A percentile compares a stretch with the other conserved stretches of the same genome.
These are phyloP conservation scores for Venturiaceae sp. DNA, from an alignment of 2,329 filamentous ascomycete genomes.

Conservation along the genomic window DNA sequence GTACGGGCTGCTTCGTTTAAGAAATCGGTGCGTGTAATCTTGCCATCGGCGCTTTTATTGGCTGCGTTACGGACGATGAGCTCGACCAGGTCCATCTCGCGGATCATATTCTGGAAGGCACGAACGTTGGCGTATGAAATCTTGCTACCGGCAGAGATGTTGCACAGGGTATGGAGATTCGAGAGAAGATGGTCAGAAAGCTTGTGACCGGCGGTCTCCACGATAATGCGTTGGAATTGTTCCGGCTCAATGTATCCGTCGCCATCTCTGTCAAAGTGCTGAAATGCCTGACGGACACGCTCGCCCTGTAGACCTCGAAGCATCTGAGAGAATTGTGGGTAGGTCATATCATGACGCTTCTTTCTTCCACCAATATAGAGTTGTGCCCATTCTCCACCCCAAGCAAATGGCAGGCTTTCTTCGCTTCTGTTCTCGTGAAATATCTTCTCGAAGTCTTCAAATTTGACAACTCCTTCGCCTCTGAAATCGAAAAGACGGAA, in stretches of 20 bases:
- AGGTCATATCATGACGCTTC: conserved; percentile 83
- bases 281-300: conserved; percentile 90
- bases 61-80: conserved; percentile 83
- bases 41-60: conserved; percentile 73
- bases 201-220: conserved; percentile 89
- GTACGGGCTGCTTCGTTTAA: conserved; percentile 85
- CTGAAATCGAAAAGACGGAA: conserved; percentile 93
- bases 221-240: conserved; percentile 93
- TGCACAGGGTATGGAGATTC: conserved; percentile 87
- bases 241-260: conserved; percentile 94
- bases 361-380: conserved; percentile 86
- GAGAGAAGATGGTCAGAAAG: conserved; percentile 90
- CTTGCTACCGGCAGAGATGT: conserved; percentile 83
- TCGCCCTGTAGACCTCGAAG: conserved; percentile 91
- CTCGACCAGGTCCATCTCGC: conserved; percentile 96
- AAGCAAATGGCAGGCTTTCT: conserved; percentile 84
- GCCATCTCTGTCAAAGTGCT: conserved; percentile 78
- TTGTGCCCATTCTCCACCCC: conserved; percentile 93
- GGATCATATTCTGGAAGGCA: conserved; percentile 95
- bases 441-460: conserved; percentile 73
- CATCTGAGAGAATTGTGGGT: conserved; percentile 97
- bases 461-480: conserved; percentile 75
- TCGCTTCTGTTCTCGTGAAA: conserved; percentile 86
- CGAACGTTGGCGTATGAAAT: conserved; percentile 97
- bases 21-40: conserved; percentile 90